Base-by-base conservation (phyloP, 139 green algal species). In the Coccomyxa sp. region DNA sequence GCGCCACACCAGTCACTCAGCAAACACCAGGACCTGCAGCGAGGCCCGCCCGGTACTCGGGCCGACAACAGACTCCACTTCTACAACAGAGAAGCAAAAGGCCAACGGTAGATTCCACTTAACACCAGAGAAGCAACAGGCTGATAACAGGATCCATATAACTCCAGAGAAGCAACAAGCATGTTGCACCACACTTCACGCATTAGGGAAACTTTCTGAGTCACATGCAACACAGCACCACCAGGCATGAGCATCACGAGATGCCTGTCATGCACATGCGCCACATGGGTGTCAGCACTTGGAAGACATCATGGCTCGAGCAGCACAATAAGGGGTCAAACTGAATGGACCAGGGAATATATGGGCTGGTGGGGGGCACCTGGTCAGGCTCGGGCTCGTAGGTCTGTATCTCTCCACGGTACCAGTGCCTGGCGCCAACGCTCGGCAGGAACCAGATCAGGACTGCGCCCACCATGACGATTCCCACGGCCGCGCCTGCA, bases 401-500 rank as follows among this genome's bases (percentile, higher is more conserved):
- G 63, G 63, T 71, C 63, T 71, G 1, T 15, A 15, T 71, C 63
- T 71, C 21, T 11, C 63, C 63, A 1, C 63, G 18, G 71, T 78
- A 78, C 71, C 71, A 78, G 71, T 31, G 14, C 27, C 71, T 23
- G 30, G 71, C 81, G 63, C 45, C 45, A n/a, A 71, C 63, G 32
- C 79, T 32, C 21, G 81, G 81, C 67, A 87, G 15, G 10, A 89
- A 60, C 87, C 87, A 89, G 63, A 83, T 82, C 28, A 76, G 25
- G 4, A 90, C 21, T 18, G 77, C 71, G 21, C 90, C 59, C 1
- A 87, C 10, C 27, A 92, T 79, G 13, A 85, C 83, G 16, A 85
- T 77, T 27, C 87, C 85, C 0, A 92, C 83, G 23, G 88, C 85
- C 18, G 91, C 82, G 15, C 71, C 57, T 0, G 89, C 85, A 10